Conservation (phyloP, 495 filamentous ascomycete genomes). For the Penicillium soppii region DNA sequence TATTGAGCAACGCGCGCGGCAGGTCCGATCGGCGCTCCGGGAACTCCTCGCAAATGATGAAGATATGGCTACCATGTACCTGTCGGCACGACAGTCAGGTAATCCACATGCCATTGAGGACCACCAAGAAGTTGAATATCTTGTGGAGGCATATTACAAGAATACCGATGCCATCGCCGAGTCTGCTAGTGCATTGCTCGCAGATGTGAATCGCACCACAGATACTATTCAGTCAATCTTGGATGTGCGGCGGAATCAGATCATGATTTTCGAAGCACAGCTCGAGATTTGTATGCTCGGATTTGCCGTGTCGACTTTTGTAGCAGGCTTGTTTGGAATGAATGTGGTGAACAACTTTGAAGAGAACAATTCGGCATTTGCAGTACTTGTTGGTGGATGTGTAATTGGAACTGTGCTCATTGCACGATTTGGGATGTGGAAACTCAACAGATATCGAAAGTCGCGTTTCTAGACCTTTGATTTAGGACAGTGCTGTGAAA, state of each 20-base stretch:
- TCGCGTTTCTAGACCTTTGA: slow-evolving; percentile 17
- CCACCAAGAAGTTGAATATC: slow-evolving; percentile 37
- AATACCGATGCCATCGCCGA: slow-evolving; percentile 28
- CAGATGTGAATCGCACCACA: slow-evolving; percentile 25
- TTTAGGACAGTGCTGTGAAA: too few species aligned
- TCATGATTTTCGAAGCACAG: slow-evolving; percentile 34
- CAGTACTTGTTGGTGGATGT: slow-evolving; percentile 13
- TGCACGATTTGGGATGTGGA: slow-evolving; percentile 25
- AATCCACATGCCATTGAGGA: slow-evolving; percentile 25
- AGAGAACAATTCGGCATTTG: slow-evolving; percentile 27
- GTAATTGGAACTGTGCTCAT: slow-evolving; percentile 13
- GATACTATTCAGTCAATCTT: slow-evolving; percentile 26
- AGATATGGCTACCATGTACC: slow-evolving; percentile 45
- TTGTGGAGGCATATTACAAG: slow-evolving; percentile 36
- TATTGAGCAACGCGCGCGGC: slow-evolving; percentile 30
- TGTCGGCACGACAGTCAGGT: slow-evolving; percentile 36
- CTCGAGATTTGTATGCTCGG: slow-evolving; percentile 35
- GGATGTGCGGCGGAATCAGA: slow-evolving; percentile 35
- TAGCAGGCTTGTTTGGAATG: slow-evolving; percentile 35
- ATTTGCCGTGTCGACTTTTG: slow-evolving; percentile 28
- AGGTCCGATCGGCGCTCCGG: slow-evolving; percentile 25
- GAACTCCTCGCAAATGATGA: slow-evolving; percentile 32
- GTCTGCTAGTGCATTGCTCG: slow-evolving; percentile 20
- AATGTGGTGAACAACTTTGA: slow-evolving; percentile 35
- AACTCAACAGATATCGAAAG: slow-evolving; percentile 18